phyloP scores from a whole-genome alignment of 208 protist species.

The Strigomonas galati region DNA sequence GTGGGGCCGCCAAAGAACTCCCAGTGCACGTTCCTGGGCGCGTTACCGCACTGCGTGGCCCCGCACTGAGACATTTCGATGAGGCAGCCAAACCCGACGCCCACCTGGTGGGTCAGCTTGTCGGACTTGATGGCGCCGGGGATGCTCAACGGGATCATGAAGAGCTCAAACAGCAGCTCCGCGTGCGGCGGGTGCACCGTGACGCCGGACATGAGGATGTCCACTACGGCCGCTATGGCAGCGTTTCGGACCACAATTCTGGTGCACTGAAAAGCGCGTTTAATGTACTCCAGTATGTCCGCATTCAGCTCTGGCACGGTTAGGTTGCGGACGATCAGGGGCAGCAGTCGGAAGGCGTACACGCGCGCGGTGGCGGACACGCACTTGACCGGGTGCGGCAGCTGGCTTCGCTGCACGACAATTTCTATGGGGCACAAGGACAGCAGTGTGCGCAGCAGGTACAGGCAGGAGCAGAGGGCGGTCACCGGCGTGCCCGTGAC shows the following conservation, averaged over 20 bases:
- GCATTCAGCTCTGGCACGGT: conserved; percentile 13
- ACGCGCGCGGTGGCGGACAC: conserved; percentile 33
- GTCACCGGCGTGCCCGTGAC: neutral
- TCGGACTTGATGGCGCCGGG: conserved; percentile 34
- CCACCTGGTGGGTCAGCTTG: neutral
- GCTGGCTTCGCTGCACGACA: conserved; percentile 28
- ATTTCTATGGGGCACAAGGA: conserved; percentile 24
- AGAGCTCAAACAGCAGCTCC: conserved; percentile 12
- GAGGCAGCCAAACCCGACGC: neutral
- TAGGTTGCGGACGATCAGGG: conserved; percentile 24
- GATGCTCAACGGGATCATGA: conserved; percentile 26
- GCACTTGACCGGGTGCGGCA: conserved; percentile 56
- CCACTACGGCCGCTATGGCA: conserved; percentile 25
- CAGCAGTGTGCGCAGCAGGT: conserved; percentile 53
- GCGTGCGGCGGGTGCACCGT: conserved; percentile 28
- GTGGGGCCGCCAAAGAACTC: conserved; percentile 41
- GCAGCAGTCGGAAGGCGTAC: conserved; percentile 36
- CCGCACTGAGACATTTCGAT: conserved; percentile 1
- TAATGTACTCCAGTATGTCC: conserved; percentile 39
- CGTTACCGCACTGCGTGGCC: neutral
- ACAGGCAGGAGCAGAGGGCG: conserved; percentile 25
- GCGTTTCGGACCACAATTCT: conserved; percentile 30
- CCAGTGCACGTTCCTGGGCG: conserved; percentile 19
- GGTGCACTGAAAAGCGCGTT: conserved; percentile 20
- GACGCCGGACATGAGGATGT: conserved; percentile 29